These are phyloP conservation scores for Alisma plantagoaquatica DNA, from an alignment of 106 monocot species.

Conservation along the genomic window DNA sequence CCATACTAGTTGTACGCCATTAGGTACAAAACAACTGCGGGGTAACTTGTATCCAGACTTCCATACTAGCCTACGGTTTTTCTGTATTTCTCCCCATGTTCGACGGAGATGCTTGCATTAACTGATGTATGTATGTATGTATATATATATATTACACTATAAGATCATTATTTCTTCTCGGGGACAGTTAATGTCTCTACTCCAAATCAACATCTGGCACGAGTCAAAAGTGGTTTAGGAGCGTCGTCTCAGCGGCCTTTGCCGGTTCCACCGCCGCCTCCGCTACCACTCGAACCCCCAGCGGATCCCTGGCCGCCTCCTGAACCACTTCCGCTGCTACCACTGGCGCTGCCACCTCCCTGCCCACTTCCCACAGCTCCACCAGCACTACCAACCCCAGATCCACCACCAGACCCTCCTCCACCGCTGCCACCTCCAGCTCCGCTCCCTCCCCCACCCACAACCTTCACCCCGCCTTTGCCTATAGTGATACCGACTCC, in stretches of 20 bases:
- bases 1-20: too few relatives aligned
- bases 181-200: neutral
- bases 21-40: too few relatives aligned
- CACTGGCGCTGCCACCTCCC: slow-evolving; percentile 4
- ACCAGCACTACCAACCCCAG: slow-evolving; percentile 12
- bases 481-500: slow-evolving; percentile 27
- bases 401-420: slow-evolving; percentile 1
- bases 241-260: too few relatives aligned
- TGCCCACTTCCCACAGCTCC: slow-evolving; percentile 10
- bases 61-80: too few relatives aligned
- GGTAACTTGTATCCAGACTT: too few relatives aligned
- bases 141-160: too few relatives aligned
- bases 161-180: too few relatives aligned
- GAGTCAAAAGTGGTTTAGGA: too few relatives aligned
- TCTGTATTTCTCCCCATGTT: too few relatives aligned
- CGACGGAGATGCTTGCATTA: too few relatives aligned
- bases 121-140: too few relatives aligned
- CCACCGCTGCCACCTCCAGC: slow-evolving; percentile 11
- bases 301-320: slow-evolving; percentile 10
- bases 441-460: neutral
- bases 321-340: slow-evolving; percentile 3
- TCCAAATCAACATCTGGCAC: too few relatives aligned
- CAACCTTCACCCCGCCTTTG: slow-evolving; percentile 15
- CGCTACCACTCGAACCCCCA: neutral
- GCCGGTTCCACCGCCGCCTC: slow-evolving; percentile 4